Evolutionary conservation across 148 eudicot genomes (phyloP).

Genomic region (Pharnaceum exiguum): DNA sequence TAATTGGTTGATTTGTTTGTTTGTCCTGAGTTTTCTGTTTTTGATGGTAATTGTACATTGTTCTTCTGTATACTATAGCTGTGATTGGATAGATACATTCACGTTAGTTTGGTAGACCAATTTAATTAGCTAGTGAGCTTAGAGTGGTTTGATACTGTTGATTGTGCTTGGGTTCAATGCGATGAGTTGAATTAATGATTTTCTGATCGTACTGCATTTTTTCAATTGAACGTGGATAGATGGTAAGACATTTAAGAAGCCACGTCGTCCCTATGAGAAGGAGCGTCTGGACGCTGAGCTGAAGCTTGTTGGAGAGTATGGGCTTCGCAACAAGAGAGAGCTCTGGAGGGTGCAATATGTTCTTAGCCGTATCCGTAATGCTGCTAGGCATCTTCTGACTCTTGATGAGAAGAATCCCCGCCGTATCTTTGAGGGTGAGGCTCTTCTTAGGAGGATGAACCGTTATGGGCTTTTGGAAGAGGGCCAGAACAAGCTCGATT

Average conservation of each 20-base stretch:
- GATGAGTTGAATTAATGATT: neutral
- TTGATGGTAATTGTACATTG: too few species aligned
- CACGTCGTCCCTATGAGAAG: conserved; percentile 73
- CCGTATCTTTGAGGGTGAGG: conserved; percentile 72
- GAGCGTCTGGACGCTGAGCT: conserved; percentile 69
- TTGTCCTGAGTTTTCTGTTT: too few species aligned
- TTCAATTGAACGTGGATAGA: conserved; percentile 18
- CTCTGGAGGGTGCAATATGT: conserved; percentile 73
- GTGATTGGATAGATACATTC: too few species aligned
- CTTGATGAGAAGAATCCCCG: conserved; percentile 71
- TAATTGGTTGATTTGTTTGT: too few species aligned
- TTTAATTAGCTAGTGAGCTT: too few species aligned
- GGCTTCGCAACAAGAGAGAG: conserved; percentile 67
- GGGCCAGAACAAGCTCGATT: conserved; percentile 71
- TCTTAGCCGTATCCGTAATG: conserved; percentile 57
- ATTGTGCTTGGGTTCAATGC: too few species aligned
- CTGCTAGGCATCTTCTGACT: conserved; percentile 59
- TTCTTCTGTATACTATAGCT: too few species aligned
- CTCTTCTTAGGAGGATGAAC: conserved; percentile 65
- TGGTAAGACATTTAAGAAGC: conserved; percentile 76
- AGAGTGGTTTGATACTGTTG: too few species aligned
- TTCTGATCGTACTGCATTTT: neutral
- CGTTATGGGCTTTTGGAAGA: conserved; percentile 56
- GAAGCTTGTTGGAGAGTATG: conserved; percentile 68
- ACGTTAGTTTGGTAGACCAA: too few species aligned